Percentiles rank a stretch among this genome's conserved stretches.
These are phyloP conservation scores for Rhizoctonia solani DNA, from an alignment of 1,284 basidiomycete species.

Conservation along the genomic window DNA sequence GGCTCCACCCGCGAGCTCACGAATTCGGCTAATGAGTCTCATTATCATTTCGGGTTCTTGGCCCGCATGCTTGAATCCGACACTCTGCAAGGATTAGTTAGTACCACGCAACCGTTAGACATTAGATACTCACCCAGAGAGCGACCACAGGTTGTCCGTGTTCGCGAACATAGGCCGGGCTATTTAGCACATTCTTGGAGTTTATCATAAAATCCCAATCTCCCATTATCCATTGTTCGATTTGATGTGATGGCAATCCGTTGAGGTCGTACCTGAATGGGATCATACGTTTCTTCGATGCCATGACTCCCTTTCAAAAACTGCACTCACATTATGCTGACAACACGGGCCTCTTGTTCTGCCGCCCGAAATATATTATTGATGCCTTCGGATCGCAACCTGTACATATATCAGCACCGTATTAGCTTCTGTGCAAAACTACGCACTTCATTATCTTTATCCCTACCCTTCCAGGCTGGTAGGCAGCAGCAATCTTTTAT, in stretches of 20 bases:
- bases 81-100: slow-evolving; percentile 49
- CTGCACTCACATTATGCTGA: slow-evolving; percentile 70
- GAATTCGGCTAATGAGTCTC: slow-evolving; percentile 58
- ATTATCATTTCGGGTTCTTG: slow-evolving; percentile 64
- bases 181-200: slow-evolving; percentile 63
- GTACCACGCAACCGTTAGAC: slow-evolving; percentile 1
- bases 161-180: slow-evolving; percentile 70
- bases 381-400: slow-evolving; percentile 71
- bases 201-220: slow-evolving; percentile 72
- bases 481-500: slow-evolving; percentile 25
- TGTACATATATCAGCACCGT: slow-evolving; percentile 47
- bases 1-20: slow-evolving; percentile 63
- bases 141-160: slow-evolving; percentile 66
- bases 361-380: slow-evolving; percentile 69
- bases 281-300: no score
- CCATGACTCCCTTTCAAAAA: slow-evolving; percentile 7
- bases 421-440: slow-evolving; percentile 48
- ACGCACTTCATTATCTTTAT: slow-evolving; percentile 21
- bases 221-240: slow-evolving; percentile 60
- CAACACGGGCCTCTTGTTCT: slow-evolving; percentile 73
- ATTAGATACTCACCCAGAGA: slow-evolving; percentile 52
- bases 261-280: slow-evolving; percentile 79
- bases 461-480: slow-evolving; percentile 9
- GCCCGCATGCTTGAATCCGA: slow-evolving; percentile 65
- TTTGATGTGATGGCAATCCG: slow-evolving; percentile 62